These are phyloP conservation scores for Acarospora socialis DNA, from an alignment of 2,329 filamentous ascomycete genomes.

Conservation along the genomic window DNA sequence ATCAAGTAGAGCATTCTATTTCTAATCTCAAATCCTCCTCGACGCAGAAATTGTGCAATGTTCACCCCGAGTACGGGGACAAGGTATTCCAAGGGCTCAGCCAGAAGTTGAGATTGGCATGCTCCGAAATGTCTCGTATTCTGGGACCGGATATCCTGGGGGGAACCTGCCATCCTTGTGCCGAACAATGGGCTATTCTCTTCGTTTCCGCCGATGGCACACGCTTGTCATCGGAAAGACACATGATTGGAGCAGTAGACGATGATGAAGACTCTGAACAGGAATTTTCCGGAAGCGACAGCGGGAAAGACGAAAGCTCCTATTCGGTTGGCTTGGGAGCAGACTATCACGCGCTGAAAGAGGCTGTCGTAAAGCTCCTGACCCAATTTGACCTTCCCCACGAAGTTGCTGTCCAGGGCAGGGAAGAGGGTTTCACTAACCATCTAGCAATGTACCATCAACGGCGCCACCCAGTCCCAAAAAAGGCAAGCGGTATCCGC, in stretches of 20 bases:
- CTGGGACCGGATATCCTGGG: constrained; percentile 31
- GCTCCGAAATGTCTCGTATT: not conserved
- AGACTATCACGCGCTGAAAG: constrained; percentile 67
- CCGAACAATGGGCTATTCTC: constrained; percentile 69
- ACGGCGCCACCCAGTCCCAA: too few species aligned
- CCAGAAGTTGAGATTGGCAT: not conserved
- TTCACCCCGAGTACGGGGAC: too few species aligned
- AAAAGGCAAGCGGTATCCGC: too few species aligned
- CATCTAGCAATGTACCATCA: too few species aligned
- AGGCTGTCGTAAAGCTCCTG: constrained; percentile 66
- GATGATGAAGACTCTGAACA: constrained; percentile 49
- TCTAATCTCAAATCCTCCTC: too few species aligned
- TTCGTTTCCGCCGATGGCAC: constrained; percentile 64
- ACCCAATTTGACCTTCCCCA: constrained; percentile 71
- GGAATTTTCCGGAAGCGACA: constrained; percentile 41
- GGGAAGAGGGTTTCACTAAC: too few species aligned
- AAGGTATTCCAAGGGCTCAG: not conserved
- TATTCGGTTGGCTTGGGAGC: constrained; percentile 48
- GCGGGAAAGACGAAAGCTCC: too few species aligned
- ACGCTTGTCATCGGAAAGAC: constrained; percentile 54
- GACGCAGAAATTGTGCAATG: too few species aligned
- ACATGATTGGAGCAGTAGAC: too few species aligned
- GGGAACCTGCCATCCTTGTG: constrained; percentile 61
- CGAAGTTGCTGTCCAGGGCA: constrained; percentile 27
- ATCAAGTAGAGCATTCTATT: too few species aligned